Evolutionary conservation across 2,329 filamentous ascomycete genomes (phyloP), one percentile per base, ranked within the genome.

Genomic region (Alternaria gaisen): DNA sequence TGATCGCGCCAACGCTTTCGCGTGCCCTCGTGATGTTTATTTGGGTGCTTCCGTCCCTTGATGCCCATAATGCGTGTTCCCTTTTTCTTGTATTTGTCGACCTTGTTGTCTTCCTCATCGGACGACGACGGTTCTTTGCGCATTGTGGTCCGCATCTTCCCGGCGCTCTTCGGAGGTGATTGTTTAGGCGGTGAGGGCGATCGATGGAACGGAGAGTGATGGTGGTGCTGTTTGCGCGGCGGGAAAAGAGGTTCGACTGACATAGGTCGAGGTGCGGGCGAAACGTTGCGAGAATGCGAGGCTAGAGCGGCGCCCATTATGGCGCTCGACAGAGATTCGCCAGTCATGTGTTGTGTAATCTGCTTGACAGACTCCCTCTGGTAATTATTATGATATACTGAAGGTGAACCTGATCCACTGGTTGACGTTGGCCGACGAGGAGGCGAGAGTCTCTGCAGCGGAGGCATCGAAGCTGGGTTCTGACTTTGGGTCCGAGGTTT

Each of bases 261-360:
- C 66, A 74, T 51, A 9, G 63, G 63, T 4, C 57, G 63, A 9
- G 63, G 63, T 72, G 81, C 52, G n/a, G 82, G 81, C 0, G 81
- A 81, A 5, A 70, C 75, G 22, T 76, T 79, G 10, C 88, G 86
- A 2, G 88, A 84, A 0, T 90, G 87, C 10, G 63, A 62, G 5
- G 91, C 91, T 0, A 94, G 82, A 24, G 89, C 91, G 2, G 90
- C 88, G 2, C 91, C 91, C 70, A 94, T 85, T 59, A 94, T 92
- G 64, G 91, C 91, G 69, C 87, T 87, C 12, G 90, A 88, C 8
- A 94, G 85, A 0, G 88, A 88, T 60, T 89, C 85, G 10, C 91
- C 83, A 1, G 85, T 85, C 28, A 89, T 82, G 53, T 83, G 79
- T 8, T 82, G 81, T 9, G 79, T 78, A 44, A 81, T 77, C 10